Base-by-base conservation (phyloP, 2,329 filamentous ascomycete species). In the Epichloe hybrida region DNA sequence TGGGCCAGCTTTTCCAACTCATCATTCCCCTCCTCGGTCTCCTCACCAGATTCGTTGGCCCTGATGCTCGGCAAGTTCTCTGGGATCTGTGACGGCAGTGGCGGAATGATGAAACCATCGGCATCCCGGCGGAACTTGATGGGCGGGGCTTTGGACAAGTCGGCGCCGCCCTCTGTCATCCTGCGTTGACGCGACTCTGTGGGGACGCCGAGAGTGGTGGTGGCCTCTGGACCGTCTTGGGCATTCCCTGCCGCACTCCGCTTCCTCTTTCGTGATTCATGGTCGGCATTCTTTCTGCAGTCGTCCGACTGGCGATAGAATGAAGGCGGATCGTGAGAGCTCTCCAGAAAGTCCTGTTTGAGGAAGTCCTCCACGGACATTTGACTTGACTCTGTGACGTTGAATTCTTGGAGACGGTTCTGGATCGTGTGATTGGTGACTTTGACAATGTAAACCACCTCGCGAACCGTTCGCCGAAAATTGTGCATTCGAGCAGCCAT, bases 401-500 rank as follows among this genome's bases (percentile, higher is more conserved):
- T 88, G 69, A 97, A 98, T 63, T 98, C 93, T 57, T 90, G 83
- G 9, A 98, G 72, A 54, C 93, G 88, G 64, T 91, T 88, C 61
- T 89, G 86, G 53, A 98, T 88, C 7, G 93, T 98, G 54, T 88
- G 79, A 57, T 94, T 94, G 41, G 90, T 94, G 48, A 97, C 90
- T 64, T 96, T 97, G 64, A 96, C 91, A 38, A 96, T 87, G 64
- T 95, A 97, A n/a, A 97, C 91, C 7, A 98, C 86, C 67, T 98
- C 93, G 34, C 89, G 81, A 12, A 95, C 82, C 0, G 89, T 95
- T n/a, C 93, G 83, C 43, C 91, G 85, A 64, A 94, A 98, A 67
- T 97, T 97, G 76, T 96, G 95, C 85, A 97, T 97, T 49, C 93
- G 86, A 8, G 93, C 91, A 6, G 93, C 93, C 65, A 98, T 84